Evolutionary conservation across 768 basidiomycete genomes (phyloP).

Genomic region (Daedaleopsis nitida): DNA sequence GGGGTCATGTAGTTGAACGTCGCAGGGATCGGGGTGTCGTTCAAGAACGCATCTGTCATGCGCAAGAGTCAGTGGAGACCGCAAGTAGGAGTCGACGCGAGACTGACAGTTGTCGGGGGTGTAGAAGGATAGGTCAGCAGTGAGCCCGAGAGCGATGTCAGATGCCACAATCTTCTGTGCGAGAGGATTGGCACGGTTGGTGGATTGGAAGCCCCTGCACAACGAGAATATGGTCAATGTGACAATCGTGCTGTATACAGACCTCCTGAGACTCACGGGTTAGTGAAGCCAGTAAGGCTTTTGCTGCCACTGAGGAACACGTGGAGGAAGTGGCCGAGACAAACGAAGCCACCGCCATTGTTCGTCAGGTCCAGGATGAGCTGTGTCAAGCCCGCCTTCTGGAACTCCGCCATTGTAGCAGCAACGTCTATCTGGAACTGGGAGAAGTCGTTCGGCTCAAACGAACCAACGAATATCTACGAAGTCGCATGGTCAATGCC

Average conservation of each 20-base stretch:
- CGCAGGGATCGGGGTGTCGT: conserved; percentile 29
- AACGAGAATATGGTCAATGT: neutral
- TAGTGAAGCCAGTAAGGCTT: conserved; percentile 36
- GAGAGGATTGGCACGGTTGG: conserved; percentile 53
- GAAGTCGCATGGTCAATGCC: neutral
- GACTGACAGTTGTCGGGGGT: conserved; percentile 48
- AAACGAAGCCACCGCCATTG: conserved; percentile 66
- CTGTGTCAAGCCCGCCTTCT: conserved; percentile 48
- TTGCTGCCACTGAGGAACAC: conserved; percentile 53
- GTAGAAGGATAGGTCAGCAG: conserved; percentile 43
- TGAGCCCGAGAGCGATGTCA: conserved; percentile 48
- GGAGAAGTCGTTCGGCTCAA: conserved; percentile 46
- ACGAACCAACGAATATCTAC: conserved; percentile 65
- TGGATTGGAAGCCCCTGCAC: conserved; percentile 57
- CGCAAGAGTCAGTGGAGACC: neutral
- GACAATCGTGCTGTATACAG: neutral
- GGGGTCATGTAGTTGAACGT: conserved; percentile 36
- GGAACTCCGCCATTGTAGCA: conserved; percentile 47
- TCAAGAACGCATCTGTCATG: conserved; percentile 32
- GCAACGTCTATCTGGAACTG: conserved; percentile 55
- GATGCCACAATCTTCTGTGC: conserved; percentile 60
- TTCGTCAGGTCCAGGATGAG: conserved; percentile 62
- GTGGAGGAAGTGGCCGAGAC: conserved; percentile 63
- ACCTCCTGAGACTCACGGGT: conserved; percentile 43
- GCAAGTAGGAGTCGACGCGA: neutral